Evolutionary conservation across 331 rosid genomes (phyloP), one percentile per base, ranked within the genome.

Genomic region (Rhamnella rubrinervis): DNA sequence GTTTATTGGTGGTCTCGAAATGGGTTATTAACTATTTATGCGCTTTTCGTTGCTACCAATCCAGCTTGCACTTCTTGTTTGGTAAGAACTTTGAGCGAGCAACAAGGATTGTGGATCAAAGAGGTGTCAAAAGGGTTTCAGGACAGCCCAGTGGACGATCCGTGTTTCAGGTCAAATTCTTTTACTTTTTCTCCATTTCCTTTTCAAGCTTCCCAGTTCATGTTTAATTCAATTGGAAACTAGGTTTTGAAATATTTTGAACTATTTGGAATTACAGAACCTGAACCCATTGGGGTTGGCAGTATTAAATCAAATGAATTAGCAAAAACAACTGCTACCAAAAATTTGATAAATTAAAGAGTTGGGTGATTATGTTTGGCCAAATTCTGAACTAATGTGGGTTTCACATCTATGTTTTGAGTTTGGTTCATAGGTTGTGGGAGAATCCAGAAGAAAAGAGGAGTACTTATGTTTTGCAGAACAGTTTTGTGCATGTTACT

Each of bases 81-180:
- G 98, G 97, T 1, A 93, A 90, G 87, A 93, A 93, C 78, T 85
- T 88, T 55, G 97, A 93, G 81, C 85, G 91, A 75, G 96, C 98
- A 16, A 67, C 84, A 50, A 87, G 92, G 64, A 91, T 88, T 39
- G 90, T 93, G 49, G 98, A 93, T 83, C 96, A 87, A 77, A 80
- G 89, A 68, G 93, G 96, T 63, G 92, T 93, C 68, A 89, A 80
- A 80, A 88, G 72, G 82, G 83, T 93, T 41, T 80, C 77, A 55
- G 97, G 85, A n/a, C 73, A 82, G 26, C 95, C 92, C 23, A 87
- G 95, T 60, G 86, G 86, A 52, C 91, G 97, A 18, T 91, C 84
- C 38, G 82, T 91, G 82, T 93, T 87, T 75, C 98, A 88, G 97
- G 98, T 92, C 11, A 17, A 8, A 28, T 1, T 19, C 26, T 18